Evolutionary conservation across 768 basidiomycete genomes (phyloP).

Genomic region (Xerocomellus dryophilus): DNA sequence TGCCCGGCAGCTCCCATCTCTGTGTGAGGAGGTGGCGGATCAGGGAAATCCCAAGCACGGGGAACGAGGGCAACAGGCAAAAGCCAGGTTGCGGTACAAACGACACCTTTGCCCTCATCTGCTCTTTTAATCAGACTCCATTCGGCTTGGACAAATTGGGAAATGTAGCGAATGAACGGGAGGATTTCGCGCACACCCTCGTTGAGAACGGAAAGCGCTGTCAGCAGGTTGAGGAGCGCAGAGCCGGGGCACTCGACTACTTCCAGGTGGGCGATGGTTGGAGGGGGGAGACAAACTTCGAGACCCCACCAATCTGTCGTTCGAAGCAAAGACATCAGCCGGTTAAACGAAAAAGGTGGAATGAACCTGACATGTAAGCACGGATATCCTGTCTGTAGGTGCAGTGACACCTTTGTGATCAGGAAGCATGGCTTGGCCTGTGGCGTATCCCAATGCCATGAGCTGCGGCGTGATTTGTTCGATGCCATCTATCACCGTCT

Average conservation of each 20-base stretch:
- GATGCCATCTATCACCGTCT: conserved; percentile 66
- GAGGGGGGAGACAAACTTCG: conserved; percentile 71
- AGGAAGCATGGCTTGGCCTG: conserved; percentile 59
- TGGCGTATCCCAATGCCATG: conserved; percentile 75
- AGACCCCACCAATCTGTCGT: conserved; percentile 86
- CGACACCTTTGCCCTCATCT: conserved; percentile 72
- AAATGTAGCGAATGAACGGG: conserved; percentile 80
- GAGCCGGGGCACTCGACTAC: conserved; percentile 58
- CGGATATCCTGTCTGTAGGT: conserved; percentile 73
- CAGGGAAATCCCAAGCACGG: conserved; percentile 74
- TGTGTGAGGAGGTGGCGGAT: conserved; percentile 36
- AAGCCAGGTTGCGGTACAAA: conserved; percentile 90
- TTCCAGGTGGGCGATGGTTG: conserved; percentile 58
- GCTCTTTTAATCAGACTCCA: conserved; percentile 60
- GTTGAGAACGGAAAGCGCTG: conserved; percentile 64
- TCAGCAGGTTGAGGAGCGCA: conserved; percentile 69
- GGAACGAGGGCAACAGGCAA: conserved; percentile 79
- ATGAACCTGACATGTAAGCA: conserved; percentile 67
- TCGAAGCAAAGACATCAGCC: conserved; percentile 6
- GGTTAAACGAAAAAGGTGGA: background rate
- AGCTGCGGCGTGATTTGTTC: conserved; percentile 72
- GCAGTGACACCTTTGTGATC: conserved; percentile 70
- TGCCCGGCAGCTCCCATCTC: conserved; percentile 14
- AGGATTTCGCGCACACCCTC: conserved; percentile 79
- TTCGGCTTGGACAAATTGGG: conserved; percentile 76